A percentile compares a stretch with the other conserved stretches of the same genome.
Evolutionary conservation across 192 early-diverging fungal genomes (phyloP).

Genomic region (Podila horticola): DNA sequence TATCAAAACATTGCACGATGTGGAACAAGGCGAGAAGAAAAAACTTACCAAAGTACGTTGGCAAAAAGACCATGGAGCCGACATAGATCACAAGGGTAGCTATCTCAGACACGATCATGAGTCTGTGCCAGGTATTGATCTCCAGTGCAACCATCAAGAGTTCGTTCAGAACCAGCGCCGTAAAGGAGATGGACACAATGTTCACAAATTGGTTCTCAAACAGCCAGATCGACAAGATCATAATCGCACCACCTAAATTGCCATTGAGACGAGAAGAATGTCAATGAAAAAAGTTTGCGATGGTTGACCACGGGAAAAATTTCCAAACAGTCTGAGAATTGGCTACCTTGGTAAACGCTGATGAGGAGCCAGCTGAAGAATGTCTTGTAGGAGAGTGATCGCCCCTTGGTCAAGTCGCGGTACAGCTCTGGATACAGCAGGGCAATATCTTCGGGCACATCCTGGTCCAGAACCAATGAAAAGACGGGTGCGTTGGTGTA

Average conservation of each 20-base stretch:
- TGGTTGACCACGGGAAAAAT: neutral
- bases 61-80: slow-evolving; percentile 88
- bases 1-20: slow-evolving; percentile 6
- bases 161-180: slow-evolving; percentile 93
- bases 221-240: slow-evolving; percentile 93
- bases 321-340: neutral
- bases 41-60: slow-evolving; percentile 88
- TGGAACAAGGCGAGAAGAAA: neutral
- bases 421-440: slow-evolving; percentile 94
- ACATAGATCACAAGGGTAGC: slow-evolving; percentile 86
- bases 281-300: neutral
- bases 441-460: slow-evolving; percentile 90
- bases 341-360: slow-evolving; percentile 93
- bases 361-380: slow-evolving; percentile 96
- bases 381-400: slow-evolving; percentile 90
- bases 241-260: slow-evolving; percentile 80
- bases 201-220: slow-evolving; percentile 97
- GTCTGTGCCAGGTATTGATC: slow-evolving; percentile 92
- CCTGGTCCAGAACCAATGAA: slow-evolving; percentile 91
- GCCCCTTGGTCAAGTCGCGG: slow-evolving; percentile 92
- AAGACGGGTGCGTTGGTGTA: slow-evolving; percentile 98
- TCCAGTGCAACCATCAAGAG: slow-evolving; percentile 96
- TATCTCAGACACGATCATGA: slow-evolving; percentile 89
- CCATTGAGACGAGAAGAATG: neutral
- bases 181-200: slow-evolving; percentile 96